These are phyloP conservation scores for Dothistroma septosporum DNA, from an alignment of 2,329 filamentous ascomycete genomes.

Conservation along the genomic window DNA sequence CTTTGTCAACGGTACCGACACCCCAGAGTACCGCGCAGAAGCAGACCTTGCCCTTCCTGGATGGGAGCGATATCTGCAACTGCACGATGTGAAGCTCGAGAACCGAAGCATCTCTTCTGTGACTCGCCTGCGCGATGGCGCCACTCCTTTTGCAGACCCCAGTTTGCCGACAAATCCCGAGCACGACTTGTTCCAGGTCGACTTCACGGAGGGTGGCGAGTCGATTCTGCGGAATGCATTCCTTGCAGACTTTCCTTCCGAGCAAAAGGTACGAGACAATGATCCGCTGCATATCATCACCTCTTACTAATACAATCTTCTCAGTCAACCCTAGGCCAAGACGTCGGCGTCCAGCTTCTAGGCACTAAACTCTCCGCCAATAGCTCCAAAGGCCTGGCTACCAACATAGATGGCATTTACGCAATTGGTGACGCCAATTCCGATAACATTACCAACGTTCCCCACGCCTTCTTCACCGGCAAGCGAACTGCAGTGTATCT, in stretches of 20 bases:
- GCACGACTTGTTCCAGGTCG: constrained; percentile 14
- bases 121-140: constrained; percentile 10
- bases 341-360: constrained; percentile 9
- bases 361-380: constrained; percentile 12
- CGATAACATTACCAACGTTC: constrained; percentile 14
- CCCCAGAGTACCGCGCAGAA: constrained; percentile 7
- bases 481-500: constrained; percentile 14
- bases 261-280: constrained; percentile 3
- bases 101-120: constrained; percentile 12
- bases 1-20: constrained; percentile 16
- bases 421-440: constrained; percentile 14
- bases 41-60: constrained; percentile 13
- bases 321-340: constrained; percentile 7
- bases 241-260: constrained; percentile 11
- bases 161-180: constrained; percentile 13
- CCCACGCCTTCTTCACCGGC: constrained; percentile 13
- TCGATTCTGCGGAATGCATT: constrained; percentile 11
- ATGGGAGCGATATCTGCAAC: constrained; percentile 11
- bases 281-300: not conserved
- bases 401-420: constrained; percentile 14
- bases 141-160: constrained; percentile 8
- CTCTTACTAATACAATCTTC: not conserved
- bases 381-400: constrained; percentile 9
- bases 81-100: constrained; percentile 15
- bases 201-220: constrained; percentile 7